phyloP scores from a whole-genome alignment of 2,329 filamentous ascomycete species.

The Paecilomyces fulvus region DNA sequence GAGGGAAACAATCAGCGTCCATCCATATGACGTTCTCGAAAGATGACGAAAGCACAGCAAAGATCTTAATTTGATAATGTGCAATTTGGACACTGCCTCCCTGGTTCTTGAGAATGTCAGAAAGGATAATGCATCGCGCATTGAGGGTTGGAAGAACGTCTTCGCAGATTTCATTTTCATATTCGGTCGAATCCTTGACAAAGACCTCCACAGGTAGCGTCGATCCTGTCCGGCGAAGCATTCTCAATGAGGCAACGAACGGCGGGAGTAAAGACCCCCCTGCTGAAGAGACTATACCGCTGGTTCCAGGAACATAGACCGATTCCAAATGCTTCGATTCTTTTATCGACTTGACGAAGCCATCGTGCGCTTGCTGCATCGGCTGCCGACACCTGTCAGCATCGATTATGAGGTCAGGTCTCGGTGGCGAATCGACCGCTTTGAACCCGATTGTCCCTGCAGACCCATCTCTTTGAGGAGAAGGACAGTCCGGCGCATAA shows the following conservation, averaged over 20 bases:
- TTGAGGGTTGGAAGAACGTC: conserved; percentile 21
- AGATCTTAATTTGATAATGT: conserved; percentile 49
- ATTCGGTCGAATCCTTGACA: conserved; percentile 17
- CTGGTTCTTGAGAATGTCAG: conserved; percentile 7
- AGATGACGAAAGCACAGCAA: conserved; percentile 50
- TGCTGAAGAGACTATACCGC: conserved; percentile 25
- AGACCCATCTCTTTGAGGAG: not conserved
- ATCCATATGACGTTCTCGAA: conserved; percentile 53
- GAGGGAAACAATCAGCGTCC: conserved; percentile 50
- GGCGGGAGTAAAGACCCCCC: conserved; percentile 21
- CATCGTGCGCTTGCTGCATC: not conserved
- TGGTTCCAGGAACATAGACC: conserved; percentile 8
- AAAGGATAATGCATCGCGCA: conserved; percentile 19
- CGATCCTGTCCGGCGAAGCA: conserved; percentile 27
- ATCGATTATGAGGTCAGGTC: not conserved
- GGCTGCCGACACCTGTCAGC: not conserved
- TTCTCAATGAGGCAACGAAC: conserved; percentile 24
- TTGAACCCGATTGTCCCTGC: not conserved
- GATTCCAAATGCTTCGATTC: not conserved
- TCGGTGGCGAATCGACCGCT: not conserved
- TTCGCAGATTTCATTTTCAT: conserved; percentile 23
- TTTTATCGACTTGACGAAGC: not conserved
- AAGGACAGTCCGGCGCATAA: not conserved
- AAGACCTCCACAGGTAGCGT: conserved; percentile 31
- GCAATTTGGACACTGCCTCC: conserved; percentile 24